Conservation (phyloP, 495 filamentous ascomycete species). For the Amorphotheca resinae region DNA sequence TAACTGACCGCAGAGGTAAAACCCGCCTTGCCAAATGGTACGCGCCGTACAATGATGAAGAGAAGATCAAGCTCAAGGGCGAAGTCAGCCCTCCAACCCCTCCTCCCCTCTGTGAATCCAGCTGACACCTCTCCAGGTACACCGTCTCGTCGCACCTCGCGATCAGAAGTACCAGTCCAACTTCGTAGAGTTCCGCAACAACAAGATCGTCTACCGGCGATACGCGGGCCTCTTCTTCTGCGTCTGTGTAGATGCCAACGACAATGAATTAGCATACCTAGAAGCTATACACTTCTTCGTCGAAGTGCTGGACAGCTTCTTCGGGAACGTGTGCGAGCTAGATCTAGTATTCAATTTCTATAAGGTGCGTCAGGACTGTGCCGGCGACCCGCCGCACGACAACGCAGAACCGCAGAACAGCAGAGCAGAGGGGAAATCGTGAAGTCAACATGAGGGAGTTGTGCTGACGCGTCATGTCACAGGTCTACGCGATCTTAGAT, state of each 20-base stretch:
- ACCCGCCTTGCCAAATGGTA: slow-evolving; percentile 99
- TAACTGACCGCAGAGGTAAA: slow-evolving; percentile 58
- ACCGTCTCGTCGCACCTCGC: slow-evolving; percentile 90
- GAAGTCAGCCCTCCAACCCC: slow-evolving; percentile 35
- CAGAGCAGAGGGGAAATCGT: not conserved
- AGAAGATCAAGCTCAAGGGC: slow-evolving; percentile 93
- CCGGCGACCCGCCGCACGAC: too few relatives aligned
- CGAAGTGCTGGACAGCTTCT: slow-evolving; percentile 95
- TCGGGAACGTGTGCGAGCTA: slow-evolving; percentile 97
- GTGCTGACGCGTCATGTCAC: slow-evolving; percentile 5
- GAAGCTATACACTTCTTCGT: slow-evolving; percentile 99
- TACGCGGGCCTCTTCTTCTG: slow-evolving; percentile 98
- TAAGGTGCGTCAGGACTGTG: slow-evolving; percentile 41
- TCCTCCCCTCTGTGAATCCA: slow-evolving; percentile 75
- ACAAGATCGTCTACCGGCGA: slow-evolving; percentile 90
- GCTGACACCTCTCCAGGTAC: slow-evolving; percentile 46
- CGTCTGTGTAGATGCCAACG: slow-evolving; percentile 96
- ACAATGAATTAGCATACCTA: slow-evolving; percentile 94
- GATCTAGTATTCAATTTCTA: slow-evolving; percentile 98
- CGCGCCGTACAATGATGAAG: slow-evolving; percentile 91
- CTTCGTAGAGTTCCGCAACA: slow-evolving; percentile 90
- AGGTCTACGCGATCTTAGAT: slow-evolving; percentile 97
- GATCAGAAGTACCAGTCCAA: slow-evolving; percentile 99
- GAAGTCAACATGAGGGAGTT: not conserved
- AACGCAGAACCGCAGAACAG: too few relatives aligned